These are phyloP conservation scores for Saturnispora besseyi DNA, from an alignment of 805 yeast genomes.

Conservation along the genomic window DNA sequence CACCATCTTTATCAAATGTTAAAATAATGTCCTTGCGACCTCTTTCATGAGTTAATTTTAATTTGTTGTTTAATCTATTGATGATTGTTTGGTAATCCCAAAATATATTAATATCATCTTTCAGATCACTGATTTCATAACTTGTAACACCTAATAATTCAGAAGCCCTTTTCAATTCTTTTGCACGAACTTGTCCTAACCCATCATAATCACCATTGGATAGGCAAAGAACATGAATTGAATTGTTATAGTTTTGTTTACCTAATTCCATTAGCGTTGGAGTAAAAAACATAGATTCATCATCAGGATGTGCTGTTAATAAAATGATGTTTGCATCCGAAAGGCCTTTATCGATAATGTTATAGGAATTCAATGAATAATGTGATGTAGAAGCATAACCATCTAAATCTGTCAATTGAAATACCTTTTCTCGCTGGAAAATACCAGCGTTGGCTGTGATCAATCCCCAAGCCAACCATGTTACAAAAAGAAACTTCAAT, in stretches of 20 bases:
- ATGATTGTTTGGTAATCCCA: constrained; percentile 52
- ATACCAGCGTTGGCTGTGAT: not conserved
- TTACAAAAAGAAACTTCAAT: not conserved
- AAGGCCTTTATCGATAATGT: constrained; percentile 14
- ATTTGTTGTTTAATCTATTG: constrained; percentile 25
- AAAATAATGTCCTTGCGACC: constrained; percentile 31
- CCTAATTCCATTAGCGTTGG: constrained; percentile 57
- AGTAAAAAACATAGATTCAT: constrained; percentile 94
- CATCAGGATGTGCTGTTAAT: constrained; percentile 93
- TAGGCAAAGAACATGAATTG: constrained; percentile 54
- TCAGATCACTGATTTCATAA: constrained; percentile 42
- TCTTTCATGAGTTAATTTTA: not conserved
- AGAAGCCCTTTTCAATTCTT: constrained; percentile 53
- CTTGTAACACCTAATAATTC: constrained; percentile 40
- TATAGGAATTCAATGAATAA: constrained; percentile 16
- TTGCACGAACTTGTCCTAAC: constrained; percentile 51
- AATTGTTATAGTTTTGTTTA: constrained; percentile 39
- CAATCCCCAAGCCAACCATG: not conserved
- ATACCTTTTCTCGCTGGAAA: not conserved
- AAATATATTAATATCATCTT: constrained; percentile 56
- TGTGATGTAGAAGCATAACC: not conserved
- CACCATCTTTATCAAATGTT: constrained; percentile 77
- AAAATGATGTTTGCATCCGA: constrained; percentile 21
- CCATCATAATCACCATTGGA: constrained; percentile 74
- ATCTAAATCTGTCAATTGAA: not conserved